Evolutionary conservation across 1,139 yeast species (phyloP), one percentile per base, ranked within the genome.

Genomic region (Diutina catenulata): DNA sequence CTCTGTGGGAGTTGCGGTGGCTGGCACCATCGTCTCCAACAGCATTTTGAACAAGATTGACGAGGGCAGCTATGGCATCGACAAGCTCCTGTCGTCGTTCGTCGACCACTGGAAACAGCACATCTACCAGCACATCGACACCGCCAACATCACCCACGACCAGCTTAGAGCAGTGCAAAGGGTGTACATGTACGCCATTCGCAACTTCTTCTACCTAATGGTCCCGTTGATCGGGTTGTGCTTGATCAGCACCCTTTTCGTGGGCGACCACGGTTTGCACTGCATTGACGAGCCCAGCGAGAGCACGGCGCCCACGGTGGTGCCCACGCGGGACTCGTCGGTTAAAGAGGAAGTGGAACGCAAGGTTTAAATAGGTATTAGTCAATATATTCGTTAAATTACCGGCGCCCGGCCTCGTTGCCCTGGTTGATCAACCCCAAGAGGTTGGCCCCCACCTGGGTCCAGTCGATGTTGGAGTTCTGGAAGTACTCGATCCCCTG

Each of bases 1-100:
- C 20, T 68, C 79, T 2, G 44, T 70, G 28, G 77, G 78, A 0
- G 52, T 72, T 33, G 74, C 77, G 0, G 49, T 66, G 2, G 57
- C 62, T 15, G 62, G 68, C 0, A 54, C 67, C 13, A 61, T 70
- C 10, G 53, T 70, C 31, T 60, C 71, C 26, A 69, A 67, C 44
- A 50, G 60, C 1, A 49, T 68, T 38, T 43, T 59, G 21, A 36
- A 15, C 25, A 41, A 52, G 24, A 42, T 51, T 1, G 18, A 19
- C 4, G 28, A 24, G 22, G n/a, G n/a, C n/a, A n/a, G n/a, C n/a
- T n/a, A n/a, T n/a, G n/a, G n/a, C n/a, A n/a, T n/a, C n/a, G n/a
- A n/a, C n/a, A n/a, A n/a, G n/a, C n/a, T n/a, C n/a, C n/a, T n/a
- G n/a, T n/a, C n/a, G n/a, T n/a, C n/a, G n/a, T 50, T 42, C 37